Evolutionary conservation across 805 yeast species (phyloP).

Genomic region (Starmerella tilneyi): DNA sequence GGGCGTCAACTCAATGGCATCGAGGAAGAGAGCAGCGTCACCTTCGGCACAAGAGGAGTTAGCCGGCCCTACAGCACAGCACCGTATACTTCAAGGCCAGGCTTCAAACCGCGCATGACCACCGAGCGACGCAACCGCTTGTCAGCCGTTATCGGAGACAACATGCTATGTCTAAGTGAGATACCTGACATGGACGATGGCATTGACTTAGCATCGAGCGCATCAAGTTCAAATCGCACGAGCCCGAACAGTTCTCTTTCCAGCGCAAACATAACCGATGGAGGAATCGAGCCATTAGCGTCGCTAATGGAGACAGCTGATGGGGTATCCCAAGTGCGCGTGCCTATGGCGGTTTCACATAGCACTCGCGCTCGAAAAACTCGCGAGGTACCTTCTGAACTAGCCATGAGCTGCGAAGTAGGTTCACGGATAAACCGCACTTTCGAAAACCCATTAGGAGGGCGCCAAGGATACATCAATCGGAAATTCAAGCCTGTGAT

Average conservation of each 20-base stretch:
- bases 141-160: slow-evolving; percentile 18
- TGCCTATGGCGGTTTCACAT: not conserved
- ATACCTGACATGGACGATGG: not conserved
- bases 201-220: too few relatives aligned
- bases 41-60: too few relatives aligned
- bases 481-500: slow-evolving; percentile 6
- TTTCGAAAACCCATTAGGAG: slow-evolving; percentile 13
- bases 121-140: slow-evolving; percentile 8
- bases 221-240: not conserved
- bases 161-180: slow-evolving; percentile 6
- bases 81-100: not conserved
- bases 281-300: not conserved
- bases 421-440: slow-evolving; percentile 7
- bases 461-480: slow-evolving; percentile 3
- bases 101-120: slow-evolving; percentile 1
- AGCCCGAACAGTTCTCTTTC: not conserved
- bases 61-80: too few relatives aligned
- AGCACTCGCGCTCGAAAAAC: not conserved
- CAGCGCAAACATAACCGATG: too few relatives aligned
- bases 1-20: not conserved
- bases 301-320: not conserved
- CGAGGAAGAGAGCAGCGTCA: too few relatives aligned
- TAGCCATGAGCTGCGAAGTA: slow-evolving; percentile 13
- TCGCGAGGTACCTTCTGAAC: slow-evolving; percentile 9
- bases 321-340: not conserved